These are phyloP conservation scores for Quercus bicolor DNA, from an alignment of 306 rosid genomes.

Conservation along the genomic window DNA sequence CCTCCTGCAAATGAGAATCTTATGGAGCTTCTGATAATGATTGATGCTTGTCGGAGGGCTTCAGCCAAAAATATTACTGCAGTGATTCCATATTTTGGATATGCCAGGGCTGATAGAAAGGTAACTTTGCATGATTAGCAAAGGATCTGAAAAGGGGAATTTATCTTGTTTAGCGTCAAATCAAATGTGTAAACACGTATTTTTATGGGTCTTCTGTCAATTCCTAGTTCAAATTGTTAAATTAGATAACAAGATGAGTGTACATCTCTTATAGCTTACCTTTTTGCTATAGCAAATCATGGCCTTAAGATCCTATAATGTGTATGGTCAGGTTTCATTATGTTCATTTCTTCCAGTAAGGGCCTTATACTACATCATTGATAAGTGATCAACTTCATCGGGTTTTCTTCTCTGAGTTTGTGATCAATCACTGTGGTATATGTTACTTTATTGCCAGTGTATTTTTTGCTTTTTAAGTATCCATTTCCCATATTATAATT, in stretches of 20 bases:
- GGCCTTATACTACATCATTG: not conserved
- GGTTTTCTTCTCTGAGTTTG: not conserved
- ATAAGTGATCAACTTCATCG: not conserved
- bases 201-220: not conserved
- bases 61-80: conserved; percentile 93
- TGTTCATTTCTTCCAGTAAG: not conserved
- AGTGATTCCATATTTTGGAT: conserved; percentile 93
- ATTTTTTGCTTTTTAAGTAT: not conserved
- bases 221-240: not conserved
- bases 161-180: not conserved
- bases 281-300: not conserved
- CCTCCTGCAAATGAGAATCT: conserved; percentile 97
- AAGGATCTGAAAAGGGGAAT: not conserved
- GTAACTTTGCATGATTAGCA: conserved; percentile 22
- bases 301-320: not conserved
- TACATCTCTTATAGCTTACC: not conserved
- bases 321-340: not conserved
- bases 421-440: not conserved
- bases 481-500: not conserved
- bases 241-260: not conserved
- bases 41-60: conserved; percentile 95
- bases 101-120: conserved; percentile 98
- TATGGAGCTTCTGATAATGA: conserved; percentile 93
- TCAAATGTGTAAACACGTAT: not conserved
- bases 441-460: not conserved